Percentiles rank a stretch among this genome's conserved stretches.
phyloP scores from a whole-genome alignment of 345 rosid genomes.

The Salix purpurea region DNA sequence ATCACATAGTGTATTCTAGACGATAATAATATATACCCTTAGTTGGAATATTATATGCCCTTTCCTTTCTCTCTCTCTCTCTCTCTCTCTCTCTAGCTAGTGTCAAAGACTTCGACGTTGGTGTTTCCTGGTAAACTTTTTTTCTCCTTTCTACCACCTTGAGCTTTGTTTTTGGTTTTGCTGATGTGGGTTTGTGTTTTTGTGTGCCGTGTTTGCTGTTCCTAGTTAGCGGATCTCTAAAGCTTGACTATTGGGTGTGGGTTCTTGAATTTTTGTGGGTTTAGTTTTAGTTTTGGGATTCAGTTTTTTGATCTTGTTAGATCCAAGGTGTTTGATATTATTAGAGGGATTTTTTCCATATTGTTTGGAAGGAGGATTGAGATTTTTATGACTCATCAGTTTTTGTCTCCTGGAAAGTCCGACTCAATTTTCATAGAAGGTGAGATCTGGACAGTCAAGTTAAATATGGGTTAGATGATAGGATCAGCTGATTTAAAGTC shows the following conservation, averaged over 20 bases:
- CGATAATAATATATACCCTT: not conserved
- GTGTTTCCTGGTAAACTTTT: not conserved
- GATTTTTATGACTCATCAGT: not conserved
- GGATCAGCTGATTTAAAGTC: not conserved
- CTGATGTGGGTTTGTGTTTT: slow-evolving; percentile 3
- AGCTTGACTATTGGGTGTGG: not conserved
- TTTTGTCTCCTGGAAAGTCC: not conserved
- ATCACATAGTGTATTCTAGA: not conserved
- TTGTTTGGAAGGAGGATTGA: not conserved
- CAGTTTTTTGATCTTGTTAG: slow-evolving; percentile 8
- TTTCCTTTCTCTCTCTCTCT: not conserved
- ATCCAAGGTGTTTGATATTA: slow-evolving; percentile 16
- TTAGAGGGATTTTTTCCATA: not conserved
- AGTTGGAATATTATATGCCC: not conserved
- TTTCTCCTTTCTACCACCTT: not conserved
- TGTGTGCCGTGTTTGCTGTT: not conserved
- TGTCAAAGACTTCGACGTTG: not conserved
- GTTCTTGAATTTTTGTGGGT: not conserved
- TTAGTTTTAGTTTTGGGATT: not conserved
- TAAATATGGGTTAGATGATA: not conserved
- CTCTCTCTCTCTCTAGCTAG: not conserved
- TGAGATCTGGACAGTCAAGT: slow-evolving; percentile 7
- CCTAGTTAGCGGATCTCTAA: slow-evolving; percentile 2
- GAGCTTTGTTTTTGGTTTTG: not conserved
- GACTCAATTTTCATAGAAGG: not conserved